phyloP scores from a whole-genome alignment of 768 basidiomycete genomes.

The Auricularia sp. region DNA sequence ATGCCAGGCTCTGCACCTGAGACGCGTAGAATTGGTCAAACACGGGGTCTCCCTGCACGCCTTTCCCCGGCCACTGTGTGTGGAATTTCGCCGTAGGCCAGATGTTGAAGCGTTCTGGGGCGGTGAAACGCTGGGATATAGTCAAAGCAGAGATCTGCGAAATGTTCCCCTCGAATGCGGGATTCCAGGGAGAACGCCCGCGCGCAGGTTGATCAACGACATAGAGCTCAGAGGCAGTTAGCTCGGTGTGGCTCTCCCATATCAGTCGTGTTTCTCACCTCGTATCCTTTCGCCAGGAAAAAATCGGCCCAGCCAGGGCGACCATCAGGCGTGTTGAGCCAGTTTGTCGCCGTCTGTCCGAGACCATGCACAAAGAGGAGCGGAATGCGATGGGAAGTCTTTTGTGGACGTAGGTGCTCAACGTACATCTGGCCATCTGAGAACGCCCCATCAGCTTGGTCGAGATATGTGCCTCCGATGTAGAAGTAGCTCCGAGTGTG shows the following conservation, averaged over 20 bases:
- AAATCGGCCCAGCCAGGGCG: neutral
- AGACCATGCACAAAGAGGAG: neutral
- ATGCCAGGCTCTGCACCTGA: conserved; percentile 29
- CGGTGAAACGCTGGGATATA: neutral
- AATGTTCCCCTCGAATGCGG: neutral
- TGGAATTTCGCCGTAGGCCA: conserved; percentile 39
- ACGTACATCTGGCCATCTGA: neutral
- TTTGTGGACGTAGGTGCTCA: neutral
- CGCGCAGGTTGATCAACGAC: neutral
- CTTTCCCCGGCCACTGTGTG: conserved; percentile 45
- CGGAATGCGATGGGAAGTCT: neutral
- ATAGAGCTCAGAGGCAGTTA: neutral
- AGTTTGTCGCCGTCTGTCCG: neutral
- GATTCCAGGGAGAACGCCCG: neutral
- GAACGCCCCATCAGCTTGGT: neutral
- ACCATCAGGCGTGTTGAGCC: neutral
- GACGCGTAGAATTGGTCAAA: conserved; percentile 40
- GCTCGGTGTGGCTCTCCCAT: too few relatives aligned
- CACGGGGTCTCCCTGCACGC: conserved; percentile 32
- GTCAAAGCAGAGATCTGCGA: neutral
- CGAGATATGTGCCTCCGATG: neutral
- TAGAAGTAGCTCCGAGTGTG: neutral
- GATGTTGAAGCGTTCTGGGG: conserved; percentile 26
- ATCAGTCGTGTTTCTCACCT: neutral
- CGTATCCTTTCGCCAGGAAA: neutral